Conservation (phyloP, 306 rosid species). For the Cucurbita ficifolia region DNA sequence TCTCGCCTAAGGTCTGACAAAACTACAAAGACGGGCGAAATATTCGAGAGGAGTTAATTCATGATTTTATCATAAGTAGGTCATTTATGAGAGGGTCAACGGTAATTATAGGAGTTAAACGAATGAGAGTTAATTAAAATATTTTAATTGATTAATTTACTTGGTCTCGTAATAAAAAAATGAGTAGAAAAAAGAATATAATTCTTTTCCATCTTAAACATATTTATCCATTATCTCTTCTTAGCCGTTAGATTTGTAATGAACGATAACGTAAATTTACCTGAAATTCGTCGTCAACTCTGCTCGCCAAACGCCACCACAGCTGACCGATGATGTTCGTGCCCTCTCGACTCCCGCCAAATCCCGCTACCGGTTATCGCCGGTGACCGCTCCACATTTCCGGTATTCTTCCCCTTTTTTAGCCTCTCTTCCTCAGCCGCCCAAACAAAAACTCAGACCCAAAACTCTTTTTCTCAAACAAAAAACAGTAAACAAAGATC, state of each 20-base stretch:
- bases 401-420: neutral
- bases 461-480: neutral
- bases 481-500: neutral
- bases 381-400: constrained; percentile 1
- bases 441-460: neutral
- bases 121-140: no score
- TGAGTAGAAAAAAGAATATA: no score
- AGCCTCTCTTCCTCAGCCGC: neutral
- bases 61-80: no score
- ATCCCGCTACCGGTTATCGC: constrained; percentile 9
- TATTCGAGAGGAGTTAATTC: no score
- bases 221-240: neutral
- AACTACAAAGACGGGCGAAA: no score
- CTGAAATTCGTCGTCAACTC: neutral
- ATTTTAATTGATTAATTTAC: no score
- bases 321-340: neutral
- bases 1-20: no score
- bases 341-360: constrained; percentile 16
- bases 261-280: neutral
- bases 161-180: no score
- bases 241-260: neutral
- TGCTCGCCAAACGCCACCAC: neutral
- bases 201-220: no score
- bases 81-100: no score
- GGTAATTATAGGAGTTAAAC: no score